Base-by-base conservation (phyloP, 2,329 filamentous ascomycete species). In the Parastagonospora avenae region DNA sequence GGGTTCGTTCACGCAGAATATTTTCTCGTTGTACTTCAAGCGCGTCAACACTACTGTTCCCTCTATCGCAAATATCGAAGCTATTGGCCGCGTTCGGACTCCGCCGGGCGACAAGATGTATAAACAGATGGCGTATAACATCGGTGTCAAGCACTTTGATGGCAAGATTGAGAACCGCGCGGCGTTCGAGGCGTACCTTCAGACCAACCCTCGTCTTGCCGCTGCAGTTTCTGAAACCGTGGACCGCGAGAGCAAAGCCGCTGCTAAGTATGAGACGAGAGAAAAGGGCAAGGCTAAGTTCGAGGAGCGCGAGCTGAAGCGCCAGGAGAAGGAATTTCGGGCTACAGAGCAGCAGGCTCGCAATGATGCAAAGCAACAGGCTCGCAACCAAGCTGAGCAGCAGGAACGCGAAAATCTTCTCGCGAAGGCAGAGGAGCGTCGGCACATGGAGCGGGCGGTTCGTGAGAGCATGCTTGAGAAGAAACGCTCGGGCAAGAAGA, bases 81-180 rank as follows among this genome's bases (percentile, higher is more conserved):
- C 42, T 8, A 53, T 50, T 8, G 44, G 36, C 7, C 10, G 27
- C 9, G 33, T 48, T 9, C 32, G 30, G 14, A 53, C 43, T 8
- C 46, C 44, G 4, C 47, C 42, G 2, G 42, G 46, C 0, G 8
- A 49, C 38, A 53, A 46, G 14, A 29, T 53, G 9, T 49, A 42
- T 27, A 41, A 49, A n/a, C 46, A 49, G 14, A 53, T 53, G 42
- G n/a, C 46, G 7, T 29, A 49, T 6, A 49, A 38, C 5, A 49
- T 46, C 8, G 45, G 44, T 1, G 38, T 14, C 2, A 42, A 46
- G 38, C 30, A 49, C 11, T 28, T 36, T 32, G 41, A 52, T 8
- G 14, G 32, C 5, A 44, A 46, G 2, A 40, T 52, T 5, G 30
- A 31, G 2, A 30, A 47, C 3, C 29, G 40, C 7, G 40, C 33